Evolutionary conservation across 192 early-diverging fungal species (phyloP), one percentile per base, ranked within the genome.

Genomic region (Coemansia sp.): DNA sequence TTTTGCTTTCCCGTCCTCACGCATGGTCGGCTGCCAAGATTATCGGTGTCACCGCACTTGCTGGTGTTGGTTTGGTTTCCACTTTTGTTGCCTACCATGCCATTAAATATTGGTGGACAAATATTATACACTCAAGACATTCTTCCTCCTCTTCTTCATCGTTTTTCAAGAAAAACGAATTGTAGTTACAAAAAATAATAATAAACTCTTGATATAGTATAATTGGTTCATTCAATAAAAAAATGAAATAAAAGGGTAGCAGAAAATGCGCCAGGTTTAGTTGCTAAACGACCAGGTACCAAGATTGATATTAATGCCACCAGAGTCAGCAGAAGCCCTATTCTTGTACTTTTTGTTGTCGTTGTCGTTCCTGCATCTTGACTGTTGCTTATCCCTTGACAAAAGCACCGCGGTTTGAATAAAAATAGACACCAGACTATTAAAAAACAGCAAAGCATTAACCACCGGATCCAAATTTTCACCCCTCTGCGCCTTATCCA

Each of bases 51-150:
- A 66, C 75, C 5, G 80, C 80, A 0, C 16, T 82, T 48, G 68
- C 75, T 7, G 80, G 80, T 14, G 66, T 77, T 17, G 72, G 75
- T 7, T 34, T 76, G 68, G 42, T 75, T 1, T 81, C 78, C 17
- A 70, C 78, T 14, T 69, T 76, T 69, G 78, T 65, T 0, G 78
- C 73, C 1, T 75, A 76, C 33, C 78, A 81, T 16, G 73, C 78
- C 0, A 59, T 81, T 18, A 71, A 63, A 54, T 81, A 73, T 51
- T 81, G 78, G 78, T 81, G 78, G 78, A 58, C 69, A 2, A 59
- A 34, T 17, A 30, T 66, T 1, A 57, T 73, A 18, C 56, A 73
- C 40, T 63, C 76, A 14, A 51, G 67, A 34, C 33, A 69, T 18
- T 59, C 67, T 17, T 66, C 62, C 4, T 56, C 65, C 7, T 38